Evolutionary conservation across 208 protist species (phyloP).

Genomic region (Trypanosoma scelopori): DNA sequence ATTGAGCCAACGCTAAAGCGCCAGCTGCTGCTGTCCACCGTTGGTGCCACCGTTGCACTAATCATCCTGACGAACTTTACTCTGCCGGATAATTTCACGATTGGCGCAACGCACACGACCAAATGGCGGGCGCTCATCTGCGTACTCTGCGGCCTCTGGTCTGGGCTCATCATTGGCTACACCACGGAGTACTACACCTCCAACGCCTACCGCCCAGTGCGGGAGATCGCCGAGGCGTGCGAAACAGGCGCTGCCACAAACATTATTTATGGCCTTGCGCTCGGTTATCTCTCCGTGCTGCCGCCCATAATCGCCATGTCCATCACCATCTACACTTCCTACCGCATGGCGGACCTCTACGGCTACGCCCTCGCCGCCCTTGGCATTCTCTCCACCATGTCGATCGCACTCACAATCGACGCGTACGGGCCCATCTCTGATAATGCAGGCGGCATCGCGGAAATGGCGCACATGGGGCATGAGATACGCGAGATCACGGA

Average conservation of each 20-base stretch:
- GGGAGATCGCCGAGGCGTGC: conserved; percentile 79
- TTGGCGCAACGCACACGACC: conserved; percentile 33
- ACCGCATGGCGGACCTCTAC: conserved; percentile 82
- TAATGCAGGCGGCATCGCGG: conserved; percentile 95
- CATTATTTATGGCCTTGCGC: conserved; percentile 93
- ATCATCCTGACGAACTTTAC: conserved; percentile 57
- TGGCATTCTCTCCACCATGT: conserved; percentile 94
- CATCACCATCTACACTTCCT: conserved; percentile 79
- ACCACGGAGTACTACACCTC: conserved; percentile 93
- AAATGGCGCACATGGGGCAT: conserved; percentile 88
- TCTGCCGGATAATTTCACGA: conserved; percentile 57
- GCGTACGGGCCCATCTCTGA: conserved; percentile 96
- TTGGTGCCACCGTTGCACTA: conserved; percentile 62
- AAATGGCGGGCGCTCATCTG: conserved; percentile 73
- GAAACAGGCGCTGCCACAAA: conserved; percentile 90
- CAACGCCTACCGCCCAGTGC: conserved; percentile 81
- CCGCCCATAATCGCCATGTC: conserved; percentile 91
- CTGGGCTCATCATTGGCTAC: conserved; percentile 89
- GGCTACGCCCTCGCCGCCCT: conserved; percentile 94
- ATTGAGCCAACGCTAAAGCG: conserved; percentile 82
- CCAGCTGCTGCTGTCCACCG: conserved; percentile 78
- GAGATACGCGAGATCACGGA: conserved; percentile 93
- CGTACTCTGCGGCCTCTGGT: conserved; percentile 80
- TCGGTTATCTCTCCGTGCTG: conserved; percentile 93
- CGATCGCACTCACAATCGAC: conserved; percentile 92